Conservation (phyloP, 495 filamentous ascomycete species). For the Aspergillus panamensis region DNA sequence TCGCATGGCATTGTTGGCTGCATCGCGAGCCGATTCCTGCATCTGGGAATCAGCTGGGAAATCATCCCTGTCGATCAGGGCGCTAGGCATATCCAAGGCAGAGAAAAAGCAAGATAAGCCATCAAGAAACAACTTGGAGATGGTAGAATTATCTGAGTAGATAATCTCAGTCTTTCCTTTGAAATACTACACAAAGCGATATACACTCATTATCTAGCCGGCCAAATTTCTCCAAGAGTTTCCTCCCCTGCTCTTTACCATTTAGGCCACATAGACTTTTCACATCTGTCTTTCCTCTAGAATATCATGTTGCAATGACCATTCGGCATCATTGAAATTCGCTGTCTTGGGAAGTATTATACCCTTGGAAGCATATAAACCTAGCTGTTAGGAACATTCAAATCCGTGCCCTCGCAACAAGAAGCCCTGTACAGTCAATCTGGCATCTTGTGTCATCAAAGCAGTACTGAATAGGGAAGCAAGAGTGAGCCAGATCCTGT, state of each 20-base stretch:
- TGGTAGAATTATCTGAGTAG: too few species aligned
- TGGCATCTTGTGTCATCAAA: not conserved
- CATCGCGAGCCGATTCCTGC: not conserved
- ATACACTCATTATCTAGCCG: too few species aligned
- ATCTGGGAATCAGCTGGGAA: not conserved
- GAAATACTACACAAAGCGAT: too few species aligned
- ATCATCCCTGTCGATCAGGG: not conserved
- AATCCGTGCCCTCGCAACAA: not conserved
- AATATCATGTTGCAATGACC: not conserved
- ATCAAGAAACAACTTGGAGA: too few species aligned
- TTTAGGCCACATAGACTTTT: not conserved
- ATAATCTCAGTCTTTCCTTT: too few species aligned
- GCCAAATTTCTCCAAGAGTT: not conserved
- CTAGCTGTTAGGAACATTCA: not conserved
- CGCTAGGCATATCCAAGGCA: not conserved
- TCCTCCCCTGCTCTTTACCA: not conserved
- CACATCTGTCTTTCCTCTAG: not conserved
- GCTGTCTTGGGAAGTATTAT: not conserved
- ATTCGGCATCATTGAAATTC: not conserved
- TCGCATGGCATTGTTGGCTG: not conserved
- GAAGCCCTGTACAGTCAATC: not conserved
- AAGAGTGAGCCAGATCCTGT: not conserved
- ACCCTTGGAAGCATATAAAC: not conserved
- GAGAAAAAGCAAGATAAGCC: not conserved
- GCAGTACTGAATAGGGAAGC: not conserved